phyloP scores from a whole-genome alignment of 2,329 filamentous ascomycete genomes.

The Aspergillus costaricaensis region DNA sequence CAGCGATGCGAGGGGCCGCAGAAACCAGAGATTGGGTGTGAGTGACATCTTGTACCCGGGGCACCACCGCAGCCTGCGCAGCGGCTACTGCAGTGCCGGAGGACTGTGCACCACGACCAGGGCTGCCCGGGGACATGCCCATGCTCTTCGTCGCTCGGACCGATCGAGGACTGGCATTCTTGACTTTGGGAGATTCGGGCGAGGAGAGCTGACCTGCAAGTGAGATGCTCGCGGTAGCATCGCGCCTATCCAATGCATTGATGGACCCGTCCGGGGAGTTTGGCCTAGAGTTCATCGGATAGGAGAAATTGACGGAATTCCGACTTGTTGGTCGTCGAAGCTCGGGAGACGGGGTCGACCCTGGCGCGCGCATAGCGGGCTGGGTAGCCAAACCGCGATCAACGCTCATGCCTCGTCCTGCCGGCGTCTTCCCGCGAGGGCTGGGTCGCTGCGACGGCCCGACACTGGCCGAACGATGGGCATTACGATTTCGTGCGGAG shows the following conservation, averaged over 20 bases:
- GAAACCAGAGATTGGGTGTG: background rate
- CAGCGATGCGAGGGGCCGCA: background rate
- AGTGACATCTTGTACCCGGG: slow-evolving; percentile 13
- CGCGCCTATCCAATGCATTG: slow-evolving; percentile 20
- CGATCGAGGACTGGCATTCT: slow-evolving; percentile 22
- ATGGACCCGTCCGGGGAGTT: slow-evolving; percentile 38
- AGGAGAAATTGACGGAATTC: slow-evolving; percentile 53
- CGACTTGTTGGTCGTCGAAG: slow-evolving; percentile 44
- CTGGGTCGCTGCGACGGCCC: slow-evolving; percentile 52
- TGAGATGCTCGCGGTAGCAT: slow-evolving; percentile 18
- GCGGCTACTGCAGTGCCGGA: slow-evolving; percentile 35
- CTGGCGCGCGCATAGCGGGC: slow-evolving; percentile 16
- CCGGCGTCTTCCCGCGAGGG: slow-evolving; percentile 46
- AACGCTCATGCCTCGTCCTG: slow-evolving; percentile 44
- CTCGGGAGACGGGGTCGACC: slow-evolving; percentile 35
- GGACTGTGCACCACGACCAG: slow-evolving; percentile 30
- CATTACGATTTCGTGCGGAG: slow-evolving; percentile 31
- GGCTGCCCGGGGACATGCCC: slow-evolving; percentile 23
- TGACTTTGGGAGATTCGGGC: slow-evolving; percentile 24
- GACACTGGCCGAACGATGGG: slow-evolving; percentile 53
- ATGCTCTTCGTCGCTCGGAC: slow-evolving; percentile 26
- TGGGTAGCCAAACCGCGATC: slow-evolving; percentile 32
- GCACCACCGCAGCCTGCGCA: slow-evolving; percentile 28
- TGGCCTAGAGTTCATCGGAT: slow-evolving; percentile 45
- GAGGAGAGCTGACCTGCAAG: slow-evolving; percentile 27